Percentiles rank a stretch among this genome's conserved stretches.
phyloP scores from a whole-genome alignment of 2,329 filamentous ascomycete species.

The Thielaviopsis punctulata region DNA sequence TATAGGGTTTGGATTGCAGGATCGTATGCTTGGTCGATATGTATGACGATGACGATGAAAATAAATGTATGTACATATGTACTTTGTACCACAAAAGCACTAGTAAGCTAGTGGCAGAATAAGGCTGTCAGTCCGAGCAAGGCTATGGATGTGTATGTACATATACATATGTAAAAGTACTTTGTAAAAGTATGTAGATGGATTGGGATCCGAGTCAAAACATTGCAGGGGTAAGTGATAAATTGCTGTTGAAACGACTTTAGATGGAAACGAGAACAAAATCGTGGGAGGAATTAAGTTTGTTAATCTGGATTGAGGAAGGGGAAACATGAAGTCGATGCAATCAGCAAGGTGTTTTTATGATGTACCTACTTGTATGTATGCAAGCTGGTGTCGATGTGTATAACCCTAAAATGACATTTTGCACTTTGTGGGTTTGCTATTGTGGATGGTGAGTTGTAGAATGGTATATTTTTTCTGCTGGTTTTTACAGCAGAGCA shows the following conservation, averaged over 20 bases:
- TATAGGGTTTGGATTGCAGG: too few relatives aligned
- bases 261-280: too few relatives aligned
- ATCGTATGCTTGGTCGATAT: too few relatives aligned
- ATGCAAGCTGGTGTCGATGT: neutral
- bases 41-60: neutral
- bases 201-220: neutral
- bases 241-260: neutral
- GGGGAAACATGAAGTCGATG: neutral
- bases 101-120: neutral
- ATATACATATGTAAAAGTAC: neutral
- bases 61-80: neutral
- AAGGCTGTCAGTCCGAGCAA: slow-evolving; percentile 2
- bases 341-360: neutral
- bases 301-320: too few relatives aligned
- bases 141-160: neutral
- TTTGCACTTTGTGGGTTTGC: neutral
- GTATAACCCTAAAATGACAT: neutral
- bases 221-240: too few relatives aligned
- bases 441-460: neutral
- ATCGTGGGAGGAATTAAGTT: too few relatives aligned
- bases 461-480: too few relatives aligned
- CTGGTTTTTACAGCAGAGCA: too few relatives aligned
- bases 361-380: neutral
- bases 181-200: neutral
- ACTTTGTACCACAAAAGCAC: neutral